Conservation (phyloP, 2,329 filamentous ascomycete genomes). For the Calonectria pteridis region DNA sequence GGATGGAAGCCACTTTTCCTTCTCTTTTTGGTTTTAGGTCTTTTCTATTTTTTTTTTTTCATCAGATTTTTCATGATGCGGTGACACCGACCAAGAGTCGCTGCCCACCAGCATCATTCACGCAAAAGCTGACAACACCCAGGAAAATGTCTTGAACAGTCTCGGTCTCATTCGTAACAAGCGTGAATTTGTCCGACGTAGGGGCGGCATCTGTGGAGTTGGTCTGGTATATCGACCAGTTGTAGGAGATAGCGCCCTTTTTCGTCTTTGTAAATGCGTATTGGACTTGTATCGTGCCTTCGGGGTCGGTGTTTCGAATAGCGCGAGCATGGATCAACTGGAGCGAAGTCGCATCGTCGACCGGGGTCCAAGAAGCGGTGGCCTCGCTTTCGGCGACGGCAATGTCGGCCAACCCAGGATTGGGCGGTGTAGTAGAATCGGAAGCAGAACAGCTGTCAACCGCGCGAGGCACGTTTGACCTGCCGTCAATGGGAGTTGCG, state of each 20-base stretch:
- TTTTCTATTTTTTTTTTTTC: no score
- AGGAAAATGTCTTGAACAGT: neutral
- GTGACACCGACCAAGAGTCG: neutral
- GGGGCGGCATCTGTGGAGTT: neutral
- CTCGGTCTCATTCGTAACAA: neutral
- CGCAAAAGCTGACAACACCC: neutral
- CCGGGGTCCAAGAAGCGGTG: neutral
- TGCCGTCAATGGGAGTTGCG: neutral
- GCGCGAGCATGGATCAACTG: neutral
- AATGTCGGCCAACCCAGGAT: neutral
- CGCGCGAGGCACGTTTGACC: neutral
- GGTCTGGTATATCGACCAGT: neutral
- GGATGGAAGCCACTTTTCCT: neutral
- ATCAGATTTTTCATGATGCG: neutral
- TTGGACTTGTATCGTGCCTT: neutral
- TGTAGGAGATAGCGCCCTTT: neutral
- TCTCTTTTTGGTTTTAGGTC: no score
- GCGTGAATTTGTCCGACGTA: neutral
- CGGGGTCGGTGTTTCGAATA: neutral
- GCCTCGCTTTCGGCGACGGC: neutral
- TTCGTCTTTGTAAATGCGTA: neutral
- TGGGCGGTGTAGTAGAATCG: neutral
- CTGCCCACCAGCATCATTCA: neutral
- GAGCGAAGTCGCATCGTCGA: neutral
- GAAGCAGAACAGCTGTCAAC: neutral